Percentiles rank a stretch among this genome's conserved stretches.
These are phyloP conservation scores for Amaranthus tricolor DNA, from an alignment of 179 eudicot species.

Conservation along the genomic window DNA sequence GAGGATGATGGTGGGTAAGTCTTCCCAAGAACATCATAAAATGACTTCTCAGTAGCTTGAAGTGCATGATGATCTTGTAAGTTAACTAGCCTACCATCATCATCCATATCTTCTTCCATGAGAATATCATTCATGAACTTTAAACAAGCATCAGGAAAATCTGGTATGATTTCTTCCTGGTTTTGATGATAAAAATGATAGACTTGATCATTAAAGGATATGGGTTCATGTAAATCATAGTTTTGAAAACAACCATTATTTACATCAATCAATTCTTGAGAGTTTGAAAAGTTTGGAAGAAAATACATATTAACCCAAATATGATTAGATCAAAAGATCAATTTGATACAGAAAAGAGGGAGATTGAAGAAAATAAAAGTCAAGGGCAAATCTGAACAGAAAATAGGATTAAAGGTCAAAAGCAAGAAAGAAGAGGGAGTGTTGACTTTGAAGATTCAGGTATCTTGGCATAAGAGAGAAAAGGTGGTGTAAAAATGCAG, in stretches of 20 bases:
- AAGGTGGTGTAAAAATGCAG: neutral
- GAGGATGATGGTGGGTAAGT: slow-evolving; percentile 15
- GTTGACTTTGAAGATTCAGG: slow-evolving; percentile 23
- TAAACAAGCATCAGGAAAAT: slow-evolving; percentile 44
- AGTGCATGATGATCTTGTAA: slow-evolving; percentile 41
- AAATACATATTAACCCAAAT: slow-evolving; percentile 17
- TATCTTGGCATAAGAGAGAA: slow-evolving; percentile 8
- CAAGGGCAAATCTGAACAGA: slow-evolving; percentile 5
- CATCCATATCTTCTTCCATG: slow-evolving; percentile 53
- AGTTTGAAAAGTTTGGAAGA: slow-evolving; percentile 9
- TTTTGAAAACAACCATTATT: slow-evolving; percentile 11
- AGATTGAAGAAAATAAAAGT: neutral
- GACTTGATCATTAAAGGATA: slow-evolving; percentile 13
- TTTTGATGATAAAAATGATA: slow-evolving; percentile 12
- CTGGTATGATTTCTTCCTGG: slow-evolving; percentile 31
- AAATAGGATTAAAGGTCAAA: slow-evolving; percentile 1
- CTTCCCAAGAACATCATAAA: slow-evolving; percentile 44
- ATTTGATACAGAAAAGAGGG: neutral
- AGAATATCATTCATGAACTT: slow-evolving; percentile 48
- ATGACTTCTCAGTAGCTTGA: slow-evolving; percentile 50
- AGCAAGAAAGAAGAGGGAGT: neutral
- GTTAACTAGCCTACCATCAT: slow-evolving; percentile 23
- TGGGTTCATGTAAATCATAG: slow-evolving; percentile 21
- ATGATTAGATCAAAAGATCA: neutral
- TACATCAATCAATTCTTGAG: slow-evolving; percentile 8